A percentile compares a stretch with the other conserved stretches of the same genome.
Evolutionary conservation across 169 alveolate species (phyloP).

Genomic region (Perkinsus marinus): DNA sequence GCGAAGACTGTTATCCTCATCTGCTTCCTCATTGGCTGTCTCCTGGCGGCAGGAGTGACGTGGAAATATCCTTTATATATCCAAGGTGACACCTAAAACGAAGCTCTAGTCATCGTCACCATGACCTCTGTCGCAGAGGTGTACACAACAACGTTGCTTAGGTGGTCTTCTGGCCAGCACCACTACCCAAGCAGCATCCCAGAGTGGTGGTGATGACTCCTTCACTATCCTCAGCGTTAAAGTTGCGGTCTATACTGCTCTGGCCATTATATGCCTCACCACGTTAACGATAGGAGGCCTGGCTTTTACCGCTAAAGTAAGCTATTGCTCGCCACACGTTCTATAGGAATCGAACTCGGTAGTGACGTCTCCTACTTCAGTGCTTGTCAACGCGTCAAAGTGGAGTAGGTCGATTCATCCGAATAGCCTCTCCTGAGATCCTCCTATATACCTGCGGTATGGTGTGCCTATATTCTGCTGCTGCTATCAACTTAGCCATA

Average conservation of each 20-base stretch:
- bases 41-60: too few species aligned
- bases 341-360: too few species aligned
- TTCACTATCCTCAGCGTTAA: background rate
- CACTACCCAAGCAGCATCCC: background rate
- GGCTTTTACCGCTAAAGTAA: background rate
- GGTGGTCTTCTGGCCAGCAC: too few species aligned
- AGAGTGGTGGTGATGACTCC: background rate
- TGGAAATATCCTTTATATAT: too few species aligned
- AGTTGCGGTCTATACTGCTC: background rate
- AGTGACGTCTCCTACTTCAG: background rate
- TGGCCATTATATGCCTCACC: background rate
- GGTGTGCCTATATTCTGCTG: background rate
- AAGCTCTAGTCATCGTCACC: too few species aligned
- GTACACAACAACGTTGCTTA: too few species aligned
- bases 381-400: background rate
- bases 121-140: too few species aligned
- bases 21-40: too few species aligned
- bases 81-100: too few species aligned
- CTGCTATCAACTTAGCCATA: background rate
- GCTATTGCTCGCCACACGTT: background rate
- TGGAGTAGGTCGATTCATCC: background rate
- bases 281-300: background rate
- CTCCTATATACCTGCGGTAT: background rate
- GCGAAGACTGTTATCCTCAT: too few species aligned
- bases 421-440: background rate